Evolutionary conservation across 345 rosid species (phyloP), one percentile per base, ranked within the genome.

Genomic region (Psidium friedrichsthalianum): DNA sequence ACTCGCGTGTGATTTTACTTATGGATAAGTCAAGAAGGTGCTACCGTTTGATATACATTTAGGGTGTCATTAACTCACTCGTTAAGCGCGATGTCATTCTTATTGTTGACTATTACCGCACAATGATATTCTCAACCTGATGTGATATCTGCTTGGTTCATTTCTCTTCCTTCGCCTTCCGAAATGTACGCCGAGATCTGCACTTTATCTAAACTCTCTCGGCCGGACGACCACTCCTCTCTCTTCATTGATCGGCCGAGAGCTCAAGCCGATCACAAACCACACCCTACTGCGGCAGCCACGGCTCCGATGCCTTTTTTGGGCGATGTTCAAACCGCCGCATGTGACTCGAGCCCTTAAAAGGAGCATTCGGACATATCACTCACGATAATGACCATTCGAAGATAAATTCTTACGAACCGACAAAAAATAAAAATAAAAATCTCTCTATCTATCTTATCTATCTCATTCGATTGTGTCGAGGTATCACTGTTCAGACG

Each of bases 201-300:
- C 6, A 18, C 7, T 18, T 36, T 36, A 21, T 32, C 78, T 36
- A 18, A 36, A 69, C 4, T 36, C 47, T 18, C 80, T 18, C 3
- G 1, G 3, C 47, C 6, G 0, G 1, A 3, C 36, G 47, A 69
- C 12, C 25, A 18, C 13, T 2, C 25, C 12, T 11, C 10, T 24
- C 47, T 69, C 47, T 69, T 36, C 24, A 36, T 69, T 20, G 47
- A 69, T 69, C 21, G 6, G 80, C 3, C 22, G 25, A 69, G 47
- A 69, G 47, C 47, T 18, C 47, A 36, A 20, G 11, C 78, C 25
- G 7, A 69, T 21, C 80, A 20, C 24, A 9, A 9, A 36, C 7
- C 80, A 69, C 25, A 13, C 80, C 8, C 13, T 1, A 8, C 11
- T 10, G 6, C 18, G 3, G 44, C 47, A 18, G 6, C 36, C 80